Conservation (phyloP, 1,284 basidiomycete genomes). For the Pseudozyma flocculosa region DNA sequence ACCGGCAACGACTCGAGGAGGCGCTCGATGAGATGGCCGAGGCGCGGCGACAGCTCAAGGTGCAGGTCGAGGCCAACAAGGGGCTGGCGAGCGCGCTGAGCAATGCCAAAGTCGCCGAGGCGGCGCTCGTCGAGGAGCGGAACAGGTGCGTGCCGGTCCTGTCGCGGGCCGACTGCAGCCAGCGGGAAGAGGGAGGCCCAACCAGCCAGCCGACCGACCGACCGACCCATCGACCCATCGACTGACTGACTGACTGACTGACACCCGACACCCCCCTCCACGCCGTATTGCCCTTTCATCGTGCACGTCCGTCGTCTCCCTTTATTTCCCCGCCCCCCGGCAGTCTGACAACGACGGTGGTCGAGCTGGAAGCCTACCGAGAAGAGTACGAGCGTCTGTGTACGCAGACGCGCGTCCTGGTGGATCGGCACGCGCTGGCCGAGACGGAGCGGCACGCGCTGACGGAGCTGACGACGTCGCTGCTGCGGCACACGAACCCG, state of each 20-base stretch:
- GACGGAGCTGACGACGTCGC: slow-evolving; percentile 23
- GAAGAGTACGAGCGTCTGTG: slow-evolving; percentile 22
- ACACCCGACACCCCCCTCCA: too few species aligned
- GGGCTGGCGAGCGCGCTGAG: slow-evolving; percentile 14
- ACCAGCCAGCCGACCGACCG: too few species aligned
- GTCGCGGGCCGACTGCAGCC: too few species aligned
- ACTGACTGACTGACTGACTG: too few species aligned
- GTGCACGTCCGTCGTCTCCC: too few species aligned
- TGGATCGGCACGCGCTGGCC: slow-evolving; percentile 19
- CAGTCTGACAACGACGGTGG: slow-evolving; percentile 15
- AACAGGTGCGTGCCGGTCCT: too few species aligned
- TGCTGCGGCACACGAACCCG: slow-evolving; percentile 31
- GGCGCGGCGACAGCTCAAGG: slow-evolving; percentile 10
- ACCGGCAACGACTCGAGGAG: slow-evolving; percentile 8
- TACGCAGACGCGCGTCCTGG: slow-evolving; percentile 20
- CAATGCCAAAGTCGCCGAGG: slow-evolving; percentile 22
- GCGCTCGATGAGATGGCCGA: slow-evolving; percentile 10
- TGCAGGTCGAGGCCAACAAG: slow-evolving; percentile 15
- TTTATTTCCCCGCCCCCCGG: too few species aligned
- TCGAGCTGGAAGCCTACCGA: slow-evolving; percentile 15
- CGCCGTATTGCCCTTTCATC: too few species aligned
- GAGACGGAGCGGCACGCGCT: slow-evolving; percentile 22
- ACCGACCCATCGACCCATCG: too few species aligned
- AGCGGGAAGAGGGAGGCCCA: too few species aligned
- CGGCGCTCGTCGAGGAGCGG: slow-evolving; percentile 21